Evolutionary conservation across 2,329 filamentous ascomycete species (phyloP), one percentile per base, ranked within the genome.

Genomic region (Ophiostoma ips): DNA sequence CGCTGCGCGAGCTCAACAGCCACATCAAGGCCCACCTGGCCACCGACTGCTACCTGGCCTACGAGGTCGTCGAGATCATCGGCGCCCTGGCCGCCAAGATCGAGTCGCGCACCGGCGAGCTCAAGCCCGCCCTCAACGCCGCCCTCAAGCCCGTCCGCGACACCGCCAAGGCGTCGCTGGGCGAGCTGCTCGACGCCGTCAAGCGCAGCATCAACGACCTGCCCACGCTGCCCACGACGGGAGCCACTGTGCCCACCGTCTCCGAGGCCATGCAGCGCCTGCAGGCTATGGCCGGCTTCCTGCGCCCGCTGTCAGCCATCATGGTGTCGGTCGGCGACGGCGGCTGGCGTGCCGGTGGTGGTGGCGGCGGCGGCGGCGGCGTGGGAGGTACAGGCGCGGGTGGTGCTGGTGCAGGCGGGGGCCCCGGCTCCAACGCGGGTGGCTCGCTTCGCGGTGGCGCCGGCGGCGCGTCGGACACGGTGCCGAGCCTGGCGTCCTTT

Each of bases 11-110:
- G 60, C 73, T 98, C 31, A 95, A 96, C 63, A 75, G 78, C 46
- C 89, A 95, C 60, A 88, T 96, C 65, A 88, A 89, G 62, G 71
- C 76, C 37, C 89, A 95, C 61, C 69, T 95, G 36, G 77, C 81
- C 57, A 95, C 87, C 0, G 92, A 98, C 64, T 96, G 90, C 65
- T 96, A 87, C 63, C 75, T 98, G 46, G 88, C 88, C 8, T 98
- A 94, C 63, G 92, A 98, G 62, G 86, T 96, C 31, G 86, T 94
- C 31, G 90, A 95, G 59, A 86, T 95, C 53, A 79, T 96, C 44
- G 85, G 87, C 1, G 76, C 76, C 12, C 73, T 95, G 45, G 88
- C 87, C 2, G 82, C 81, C 50, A 81, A 83, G 36, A 70, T 98
- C 4, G 90, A 95, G 55, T 76, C 77, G 5, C 81, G 83, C 54